These are phyloP conservation scores for Schoenoplectus tabernaemontani DNA, from an alignment of 202 grass and related monocot species.

Conservation along the genomic window DNA sequence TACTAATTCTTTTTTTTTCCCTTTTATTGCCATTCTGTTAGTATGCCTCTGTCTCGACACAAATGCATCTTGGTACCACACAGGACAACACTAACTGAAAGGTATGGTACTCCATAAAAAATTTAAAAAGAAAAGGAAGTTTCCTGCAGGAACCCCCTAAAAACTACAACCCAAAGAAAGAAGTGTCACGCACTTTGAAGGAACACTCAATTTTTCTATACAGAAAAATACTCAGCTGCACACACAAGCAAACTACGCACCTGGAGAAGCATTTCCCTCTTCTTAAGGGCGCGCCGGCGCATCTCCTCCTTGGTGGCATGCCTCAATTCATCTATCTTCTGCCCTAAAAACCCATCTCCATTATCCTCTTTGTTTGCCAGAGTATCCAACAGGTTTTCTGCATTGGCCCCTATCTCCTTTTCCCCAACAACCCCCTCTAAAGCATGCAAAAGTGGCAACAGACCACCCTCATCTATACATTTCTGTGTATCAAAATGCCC, in stretches of 20 bases:
- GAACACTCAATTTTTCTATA: neutral
- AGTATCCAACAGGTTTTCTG: conserved; percentile 94
- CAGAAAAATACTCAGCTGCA: neutral
- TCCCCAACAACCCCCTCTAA: conserved; percentile 87
- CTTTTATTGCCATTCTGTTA: neutral
- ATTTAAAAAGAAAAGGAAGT: neutral
- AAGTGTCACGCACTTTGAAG: no score
- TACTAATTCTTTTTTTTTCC: neutral
- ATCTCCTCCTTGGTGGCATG: conserved; percentile 88
- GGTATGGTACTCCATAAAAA: no score
- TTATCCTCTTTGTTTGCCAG: conserved; percentile 94
- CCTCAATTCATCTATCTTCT: conserved; percentile 72
- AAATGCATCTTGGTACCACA: neutral
- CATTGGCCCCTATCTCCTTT: conserved; percentile 92
- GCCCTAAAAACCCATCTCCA: conserved; percentile 73
- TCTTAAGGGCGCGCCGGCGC: conserved; percentile 76
- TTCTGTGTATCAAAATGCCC: conserved; percentile 89
- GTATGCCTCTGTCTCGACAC: neutral
- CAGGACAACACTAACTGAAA: neutral
- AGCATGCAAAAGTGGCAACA: conserved; percentile 82
- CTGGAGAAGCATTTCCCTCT: conserved; percentile 74
- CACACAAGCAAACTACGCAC: conserved; percentile 23
- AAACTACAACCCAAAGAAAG: neutral
- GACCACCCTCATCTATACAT: conserved; percentile 80
- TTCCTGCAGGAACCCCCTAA: neutral